Evolutionary conservation across 345 rosid genomes (phyloP).

Genomic region (Schrenkiella parvula): DNA sequence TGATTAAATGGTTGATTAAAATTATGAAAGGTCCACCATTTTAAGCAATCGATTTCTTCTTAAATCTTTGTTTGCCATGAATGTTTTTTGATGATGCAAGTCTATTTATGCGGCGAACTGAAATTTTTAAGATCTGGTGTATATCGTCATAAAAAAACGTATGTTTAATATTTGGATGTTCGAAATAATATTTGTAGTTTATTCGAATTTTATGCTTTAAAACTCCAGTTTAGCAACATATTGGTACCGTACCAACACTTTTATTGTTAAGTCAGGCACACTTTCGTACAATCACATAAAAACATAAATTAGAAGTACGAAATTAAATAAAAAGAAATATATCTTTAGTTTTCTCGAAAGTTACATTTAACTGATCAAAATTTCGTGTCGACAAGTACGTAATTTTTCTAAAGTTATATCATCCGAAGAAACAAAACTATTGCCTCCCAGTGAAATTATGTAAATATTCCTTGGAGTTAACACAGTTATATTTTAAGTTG

Average conservation of each 20-base stretch:
- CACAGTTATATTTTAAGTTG: neutral
- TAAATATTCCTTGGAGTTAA: neutral
- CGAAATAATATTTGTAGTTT: neutral
- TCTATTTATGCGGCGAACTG: conserved; percentile 37
- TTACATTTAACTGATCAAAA: neutral
- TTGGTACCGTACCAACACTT: neutral
- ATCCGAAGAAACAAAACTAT: neutral
- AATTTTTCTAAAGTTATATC: neutral
- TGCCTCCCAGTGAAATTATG: neutral
- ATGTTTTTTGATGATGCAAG: conserved; percentile 18
- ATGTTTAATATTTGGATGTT: neutral
- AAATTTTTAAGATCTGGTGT: neutral
- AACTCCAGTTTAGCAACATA: neutral
- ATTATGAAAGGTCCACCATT: conserved; percentile 37
- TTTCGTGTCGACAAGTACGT: conserved; percentile 6
- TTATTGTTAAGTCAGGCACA: conserved; percentile 3
- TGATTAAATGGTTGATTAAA: conserved; percentile 38
- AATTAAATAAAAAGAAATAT: neutral
- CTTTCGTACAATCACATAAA: neutral
- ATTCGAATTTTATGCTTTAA: neutral
- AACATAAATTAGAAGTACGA: neutral
- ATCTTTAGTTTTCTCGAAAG: conserved; percentile 9
- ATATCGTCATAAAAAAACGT: conserved; percentile 9
- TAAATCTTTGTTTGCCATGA: conserved; percentile 30
- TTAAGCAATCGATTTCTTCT: conserved; percentile 36